Base-by-base conservation (phyloP, 306 rosid genomes). In the Dryas octopetala region DNA sequence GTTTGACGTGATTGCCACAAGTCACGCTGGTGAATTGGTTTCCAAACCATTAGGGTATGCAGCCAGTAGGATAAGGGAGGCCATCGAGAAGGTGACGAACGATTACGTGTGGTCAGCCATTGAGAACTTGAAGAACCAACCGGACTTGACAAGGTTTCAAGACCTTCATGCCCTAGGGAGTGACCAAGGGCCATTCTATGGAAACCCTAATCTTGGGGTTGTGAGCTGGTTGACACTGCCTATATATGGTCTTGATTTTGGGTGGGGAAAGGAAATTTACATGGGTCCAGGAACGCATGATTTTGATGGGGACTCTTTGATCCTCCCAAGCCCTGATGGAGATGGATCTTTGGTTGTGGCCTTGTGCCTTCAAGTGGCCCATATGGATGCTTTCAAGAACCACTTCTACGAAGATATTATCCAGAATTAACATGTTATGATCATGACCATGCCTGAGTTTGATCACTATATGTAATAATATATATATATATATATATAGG, bases 151-250 rank as follows among this genome's bases (percentile, higher is more conserved):
- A 0, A 53, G 17, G 68, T 89, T 85, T 75, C 92, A 89, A 59
- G 89, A 87, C 48, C 74, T 89, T 59, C 86, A 77, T 77, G 82
- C 69, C 0, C 38, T 79, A 1, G 68, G 83, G 11, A 76, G 74
- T 63, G 78, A 75, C 0, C 19, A 71, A 8, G 84, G 85, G 2
- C 61, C 81, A 9, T 86, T 89, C 43, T 66, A 80, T 83, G 85
- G 84, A 53, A 84, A 83, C 64, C 90, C 89, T 0, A 91, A 87
- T 58, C 47, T 91, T 1, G 84, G 83, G 0, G 83, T 87, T 1
- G 88, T 81, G 41, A 84, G 88, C 62, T 91, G 91, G 97, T 66
- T 91, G 66, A 80, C 88, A 0, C 44, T 91, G 49, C 90, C 93
- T 0, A 19, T 89, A 0, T 74, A 87, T 63, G 91, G 84, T 7